Base-by-base conservation (phyloP, 2,329 filamentous ascomycete species). In the Aspergillus floridensis region DNA sequence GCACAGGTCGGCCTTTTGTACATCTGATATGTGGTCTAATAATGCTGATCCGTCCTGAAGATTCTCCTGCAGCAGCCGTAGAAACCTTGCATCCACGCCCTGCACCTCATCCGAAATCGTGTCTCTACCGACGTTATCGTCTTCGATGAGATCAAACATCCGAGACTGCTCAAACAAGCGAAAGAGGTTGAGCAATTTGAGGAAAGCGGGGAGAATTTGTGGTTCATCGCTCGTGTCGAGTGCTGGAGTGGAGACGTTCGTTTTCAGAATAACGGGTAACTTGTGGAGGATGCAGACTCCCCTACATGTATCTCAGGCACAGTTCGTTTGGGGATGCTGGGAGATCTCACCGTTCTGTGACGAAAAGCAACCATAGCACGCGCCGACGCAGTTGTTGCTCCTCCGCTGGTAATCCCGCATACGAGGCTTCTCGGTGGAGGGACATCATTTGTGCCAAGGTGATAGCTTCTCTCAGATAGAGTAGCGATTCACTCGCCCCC, bases 221-320 rank as follows among this genome's bases (percentile, higher is more conserved):
- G 74, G 72, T 16, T 78, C 74, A 49, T 80, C 78, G 24, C 79
- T 74, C 5, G 69, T 69, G 61, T 69, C 73, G 5, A 74, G 69
- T 6, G 66, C 74, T 26, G 68, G 79, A 38, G 75, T 77, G 58
- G 68, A 66, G 14, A 71, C 69, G 19, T 79, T 78, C 1, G 76
- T 76, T 53, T 74, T 77, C 14, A 83, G 65, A 1, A 81, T 72
- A 2, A 80, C 75, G 0, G 81, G 81, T 0, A 83, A 72, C 53
- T 80, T 79, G 64, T 83, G 80, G 14, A 83, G 73, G 61, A 83
- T 77, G 12, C 79, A 79, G 5, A 83, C 81, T 5, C 81, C 81
- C 38, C 80, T 77, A 8, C 16, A 21, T 16, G 19, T 12, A 56
- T 19, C 10, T 47, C 38, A 51, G 31, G 12, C n/a, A 3, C 3